phyloP scores from a whole-genome alignment of 192 early-diverging fungal genomes.

The Coemansia brasiliensis region DNA sequence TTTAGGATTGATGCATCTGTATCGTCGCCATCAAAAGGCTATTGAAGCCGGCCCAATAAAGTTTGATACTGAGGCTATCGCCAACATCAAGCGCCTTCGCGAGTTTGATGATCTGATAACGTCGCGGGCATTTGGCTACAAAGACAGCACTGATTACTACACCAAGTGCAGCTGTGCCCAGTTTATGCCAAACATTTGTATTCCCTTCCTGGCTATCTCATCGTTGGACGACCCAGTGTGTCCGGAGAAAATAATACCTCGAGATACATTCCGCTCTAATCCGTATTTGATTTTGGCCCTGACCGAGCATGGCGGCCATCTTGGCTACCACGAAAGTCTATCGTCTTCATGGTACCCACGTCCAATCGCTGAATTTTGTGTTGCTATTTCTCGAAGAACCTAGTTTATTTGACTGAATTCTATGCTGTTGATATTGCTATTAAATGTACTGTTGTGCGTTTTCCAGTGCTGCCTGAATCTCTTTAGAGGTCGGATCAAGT shows the following conservation, averaged over 20 bases:
- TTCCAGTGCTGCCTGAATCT: conserved; percentile 75
- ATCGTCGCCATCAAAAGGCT: conserved; percentile 50
- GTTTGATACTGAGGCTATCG: conserved; percentile 58
- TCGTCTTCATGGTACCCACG: conserved; percentile 59
- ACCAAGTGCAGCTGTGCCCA: conserved; percentile 61
- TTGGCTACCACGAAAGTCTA: conserved; percentile 81
- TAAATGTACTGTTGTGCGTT: conserved; percentile 53
- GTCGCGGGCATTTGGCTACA: conserved; percentile 70
- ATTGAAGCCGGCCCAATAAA: conserved; percentile 46
- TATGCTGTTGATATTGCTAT: background rate
- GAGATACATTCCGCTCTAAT: conserved; percentile 70
- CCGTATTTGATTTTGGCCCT: conserved; percentile 71
- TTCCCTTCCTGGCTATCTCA: conserved; percentile 84
- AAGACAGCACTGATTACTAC: conserved; percentile 83
- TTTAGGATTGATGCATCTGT: conserved; percentile 56
- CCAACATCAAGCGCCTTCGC: conserved; percentile 60
- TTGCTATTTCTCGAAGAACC: conserved; percentile 51
- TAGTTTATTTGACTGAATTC: background rate
- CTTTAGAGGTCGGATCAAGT: conserved; percentile 70
- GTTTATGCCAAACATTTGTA: conserved; percentile 61
- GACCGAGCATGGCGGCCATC: conserved; percentile 84
- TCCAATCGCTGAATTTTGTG: conserved; percentile 68
- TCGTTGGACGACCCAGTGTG: conserved; percentile 93
- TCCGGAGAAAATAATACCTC: conserved; percentile 64
- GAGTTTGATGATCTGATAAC: conserved; percentile 87